A percentile compares a stretch with the other conserved stretches of the same genome.
phyloP scores from a whole-genome alignment of 2,329 filamentous ascomycete genomes.

The Penicillium sp. region DNA sequence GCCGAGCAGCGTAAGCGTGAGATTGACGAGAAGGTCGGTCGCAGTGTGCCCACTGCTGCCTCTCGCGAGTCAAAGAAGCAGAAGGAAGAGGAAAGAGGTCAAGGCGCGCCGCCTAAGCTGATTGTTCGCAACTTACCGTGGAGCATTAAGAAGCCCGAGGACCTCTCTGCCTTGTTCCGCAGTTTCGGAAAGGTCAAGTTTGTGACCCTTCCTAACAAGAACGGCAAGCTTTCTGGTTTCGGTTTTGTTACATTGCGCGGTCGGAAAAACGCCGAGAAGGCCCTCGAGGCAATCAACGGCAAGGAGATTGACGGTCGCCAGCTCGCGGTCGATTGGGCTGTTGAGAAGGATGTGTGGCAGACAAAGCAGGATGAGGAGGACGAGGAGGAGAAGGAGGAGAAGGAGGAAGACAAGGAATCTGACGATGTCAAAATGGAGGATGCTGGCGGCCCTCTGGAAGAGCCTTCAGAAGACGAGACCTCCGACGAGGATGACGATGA shows the following conservation, averaged over 20 bases:
- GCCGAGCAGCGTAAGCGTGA: slow-evolving; percentile 82
- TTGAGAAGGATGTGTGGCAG: slow-evolving; percentile 86
- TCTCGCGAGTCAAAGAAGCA: slow-evolving; percentile 43
- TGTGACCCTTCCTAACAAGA: slow-evolving; percentile 78
- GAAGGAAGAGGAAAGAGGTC: slow-evolving; percentile 60
- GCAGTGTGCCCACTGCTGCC: slow-evolving; percentile 41
- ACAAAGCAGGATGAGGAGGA: slow-evolving; percentile 52
- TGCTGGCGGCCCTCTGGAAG: slow-evolving; percentile 53
- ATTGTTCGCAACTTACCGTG: slow-evolving; percentile 94
- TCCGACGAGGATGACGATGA: slow-evolving; percentile 42
- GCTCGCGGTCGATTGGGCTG: slow-evolving; percentile 94
- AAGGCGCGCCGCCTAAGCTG: slow-evolving; percentile 68
- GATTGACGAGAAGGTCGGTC: slow-evolving; percentile 53
- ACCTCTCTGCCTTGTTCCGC: slow-evolving; percentile 76
- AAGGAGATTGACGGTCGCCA: slow-evolving; percentile 85
- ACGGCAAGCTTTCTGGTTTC: slow-evolving; percentile 75
- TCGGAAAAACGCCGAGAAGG: slow-evolving; percentile 87
- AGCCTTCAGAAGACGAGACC: slow-evolving; percentile 37
- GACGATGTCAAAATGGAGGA: slow-evolving; percentile 59
- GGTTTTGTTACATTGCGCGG: slow-evolving; percentile 89
- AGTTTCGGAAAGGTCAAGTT: slow-evolving; percentile 92
- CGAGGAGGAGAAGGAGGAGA: slow-evolving; percentile 12
- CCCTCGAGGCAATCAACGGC: slow-evolving; percentile 81
- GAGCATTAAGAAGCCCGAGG: slow-evolving; percentile 85
- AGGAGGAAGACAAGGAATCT: slow-evolving; percentile 25